These are phyloP conservation scores for Saturnispora gosingensis DNA, from an alignment of 805 yeast species.

Conservation along the genomic window DNA sequence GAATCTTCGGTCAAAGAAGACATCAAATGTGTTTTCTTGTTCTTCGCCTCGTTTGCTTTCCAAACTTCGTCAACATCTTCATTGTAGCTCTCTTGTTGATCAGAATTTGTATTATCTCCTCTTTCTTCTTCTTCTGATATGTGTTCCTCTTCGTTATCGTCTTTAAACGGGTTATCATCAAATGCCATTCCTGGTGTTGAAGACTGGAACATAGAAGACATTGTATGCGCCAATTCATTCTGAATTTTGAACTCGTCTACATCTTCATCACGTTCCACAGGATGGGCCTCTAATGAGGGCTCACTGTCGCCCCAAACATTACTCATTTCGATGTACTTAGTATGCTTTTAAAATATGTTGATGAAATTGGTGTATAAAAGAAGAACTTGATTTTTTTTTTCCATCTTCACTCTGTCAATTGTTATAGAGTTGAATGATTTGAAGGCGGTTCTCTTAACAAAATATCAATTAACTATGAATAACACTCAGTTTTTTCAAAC, in stretches of 20 bases:
- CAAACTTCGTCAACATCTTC: constrained; percentile 7
- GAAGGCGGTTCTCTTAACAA: too few relatives aligned
- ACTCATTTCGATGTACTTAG: neutral
- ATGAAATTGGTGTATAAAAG: neutral
- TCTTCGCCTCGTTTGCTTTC: neutral
- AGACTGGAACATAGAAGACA: constrained; percentile 10
- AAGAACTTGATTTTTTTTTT: neutral
- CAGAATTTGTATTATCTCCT: constrained; percentile 10
- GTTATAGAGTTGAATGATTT: neutral
- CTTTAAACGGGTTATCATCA: constrained; percentile 7
- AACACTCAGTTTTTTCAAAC: constrained; percentile 6
- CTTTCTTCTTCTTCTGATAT: constrained; percentile 6
- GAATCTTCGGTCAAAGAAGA: neutral
- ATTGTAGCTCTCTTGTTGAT: constrained; percentile 15
- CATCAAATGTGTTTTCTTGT: neutral
- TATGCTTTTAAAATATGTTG: neutral
- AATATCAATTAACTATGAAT: neutral
- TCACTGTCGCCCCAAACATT: constrained; percentile 5
- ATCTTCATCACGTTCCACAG: neutral
- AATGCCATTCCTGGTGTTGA: neutral
- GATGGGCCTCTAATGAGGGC: neutral
- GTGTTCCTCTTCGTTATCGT: constrained; percentile 14
- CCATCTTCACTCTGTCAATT: neutral
- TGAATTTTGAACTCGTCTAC: constrained; percentile 15
- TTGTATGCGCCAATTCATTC: constrained; percentile 17